phyloP scores from a whole-genome alignment of 257 asterid genomes.

The Lavandula angustifolia region DNA sequence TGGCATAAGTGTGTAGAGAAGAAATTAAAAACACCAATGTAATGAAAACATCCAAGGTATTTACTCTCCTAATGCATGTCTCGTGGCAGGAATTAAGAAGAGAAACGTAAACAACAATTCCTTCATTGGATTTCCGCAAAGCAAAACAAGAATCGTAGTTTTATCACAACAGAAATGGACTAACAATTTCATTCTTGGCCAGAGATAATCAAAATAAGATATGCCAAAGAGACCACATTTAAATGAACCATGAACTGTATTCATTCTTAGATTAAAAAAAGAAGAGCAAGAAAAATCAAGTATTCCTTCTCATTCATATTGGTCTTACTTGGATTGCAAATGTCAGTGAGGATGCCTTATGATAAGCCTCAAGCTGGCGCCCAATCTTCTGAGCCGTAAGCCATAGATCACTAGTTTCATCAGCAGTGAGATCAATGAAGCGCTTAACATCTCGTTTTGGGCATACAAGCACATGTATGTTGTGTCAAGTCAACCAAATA shows the following conservation, averaged over 20 bases:
- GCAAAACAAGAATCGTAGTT: neutral
- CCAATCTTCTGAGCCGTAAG: slow-evolving; percentile 79
- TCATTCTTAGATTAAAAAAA: slow-evolving; percentile 6
- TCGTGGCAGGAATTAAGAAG: neutral
- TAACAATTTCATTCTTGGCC: neutral
- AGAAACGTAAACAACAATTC: neutral
- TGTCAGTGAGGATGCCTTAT: slow-evolving; percentile 84
- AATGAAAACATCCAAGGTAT: neutral
- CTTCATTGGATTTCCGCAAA: neutral
- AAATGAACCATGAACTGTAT: slow-evolving; percentile 4
- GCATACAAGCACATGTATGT: slow-evolving; percentile 83
- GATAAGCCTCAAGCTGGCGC: slow-evolving; percentile 71
- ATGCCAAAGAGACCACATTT: neutral
- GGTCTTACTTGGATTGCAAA: slow-evolving; percentile 80
- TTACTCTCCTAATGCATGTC: neutral
- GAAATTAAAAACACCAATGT: too few relatives aligned
- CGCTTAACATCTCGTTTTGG: slow-evolving; percentile 87
- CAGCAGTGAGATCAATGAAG: slow-evolving; percentile 76
- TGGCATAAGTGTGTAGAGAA: too few relatives aligned
- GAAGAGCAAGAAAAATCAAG: neutral
- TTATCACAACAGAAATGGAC: too few relatives aligned
- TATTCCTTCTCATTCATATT: slow-evolving; percentile 5
- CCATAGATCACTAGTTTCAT: slow-evolving; percentile 85
- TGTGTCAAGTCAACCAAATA: slow-evolving; percentile 61
- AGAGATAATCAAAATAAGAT: too few relatives aligned